phyloP scores from a whole-genome alignment of 352 stramenopile genomes.

The Phytophthora tubulina region DNA sequence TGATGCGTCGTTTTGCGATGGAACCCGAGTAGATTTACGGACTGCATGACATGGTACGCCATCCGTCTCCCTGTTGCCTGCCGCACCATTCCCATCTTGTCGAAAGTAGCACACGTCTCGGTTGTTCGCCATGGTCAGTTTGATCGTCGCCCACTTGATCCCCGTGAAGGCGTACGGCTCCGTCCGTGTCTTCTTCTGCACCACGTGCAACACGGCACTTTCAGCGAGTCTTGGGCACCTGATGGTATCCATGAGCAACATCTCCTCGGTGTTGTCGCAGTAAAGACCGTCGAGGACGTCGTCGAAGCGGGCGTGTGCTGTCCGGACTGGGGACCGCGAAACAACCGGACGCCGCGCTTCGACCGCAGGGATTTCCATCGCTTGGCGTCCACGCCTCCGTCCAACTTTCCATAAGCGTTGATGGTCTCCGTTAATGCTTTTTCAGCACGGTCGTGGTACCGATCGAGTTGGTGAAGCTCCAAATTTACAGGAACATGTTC shows the following conservation, averaged over 20 bases:
- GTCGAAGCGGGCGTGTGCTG: slow-evolving; percentile 36
- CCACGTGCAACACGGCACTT: slow-evolving; percentile 38
- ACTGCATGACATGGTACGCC: slow-evolving; percentile 48
- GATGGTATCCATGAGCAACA: slow-evolving; percentile 44
- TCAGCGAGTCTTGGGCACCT: slow-evolving; percentile 36
- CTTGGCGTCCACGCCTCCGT: slow-evolving; percentile 35
- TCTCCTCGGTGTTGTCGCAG: slow-evolving; percentile 39
- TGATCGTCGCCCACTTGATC: slow-evolving; percentile 46
- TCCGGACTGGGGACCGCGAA: slow-evolving; percentile 23
- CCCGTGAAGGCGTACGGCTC: slow-evolving; percentile 44
- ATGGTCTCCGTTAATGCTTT: slow-evolving; percentile 38
- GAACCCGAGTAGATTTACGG: slow-evolving; percentile 25
- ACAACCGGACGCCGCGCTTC: slow-evolving; percentile 32
- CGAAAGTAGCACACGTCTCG: slow-evolving; percentile 51
- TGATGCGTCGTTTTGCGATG: slow-evolving; percentile 18
- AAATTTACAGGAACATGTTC: background rate
- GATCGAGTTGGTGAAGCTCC: slow-evolving; percentile 26
- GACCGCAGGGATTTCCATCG: slow-evolving; percentile 46
- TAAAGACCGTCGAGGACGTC: slow-evolving; percentile 51
- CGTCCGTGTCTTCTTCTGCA: slow-evolving; percentile 21
- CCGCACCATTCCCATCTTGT: slow-evolving; percentile 42
- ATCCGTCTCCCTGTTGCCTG: slow-evolving; percentile 40
- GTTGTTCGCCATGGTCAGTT: slow-evolving; percentile 35
- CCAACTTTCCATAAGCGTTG: slow-evolving; percentile 36
- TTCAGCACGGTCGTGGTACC: slow-evolving; percentile 38